phyloP scores from a whole-genome alignment of 2,329 filamentous ascomycete genomes.

The Pseudocercospora cruenta region DNA sequence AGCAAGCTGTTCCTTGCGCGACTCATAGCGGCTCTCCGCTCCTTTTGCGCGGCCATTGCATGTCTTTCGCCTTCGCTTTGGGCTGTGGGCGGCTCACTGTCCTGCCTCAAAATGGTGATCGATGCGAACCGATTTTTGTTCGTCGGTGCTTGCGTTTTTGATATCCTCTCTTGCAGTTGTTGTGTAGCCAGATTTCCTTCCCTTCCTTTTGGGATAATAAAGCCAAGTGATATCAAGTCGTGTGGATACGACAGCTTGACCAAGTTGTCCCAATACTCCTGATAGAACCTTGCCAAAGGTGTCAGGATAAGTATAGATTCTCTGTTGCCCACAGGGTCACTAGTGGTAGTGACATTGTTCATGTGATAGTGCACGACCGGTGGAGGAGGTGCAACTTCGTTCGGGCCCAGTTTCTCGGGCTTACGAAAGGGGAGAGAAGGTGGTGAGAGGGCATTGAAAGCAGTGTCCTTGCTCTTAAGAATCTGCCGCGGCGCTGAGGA shows the following conservation, averaged over 20 bases:
- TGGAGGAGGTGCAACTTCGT: slow-evolving; percentile 67
- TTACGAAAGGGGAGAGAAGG: slow-evolving; percentile 76
- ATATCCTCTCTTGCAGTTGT: slow-evolving; percentile 80
- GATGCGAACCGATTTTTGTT: slow-evolving; percentile 85
- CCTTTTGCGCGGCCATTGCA: slow-evolving; percentile 88
- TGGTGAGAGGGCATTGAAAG: slow-evolving; percentile 72
- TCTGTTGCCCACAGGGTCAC: slow-evolving; percentile 73
- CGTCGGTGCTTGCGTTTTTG: slow-evolving; percentile 80
- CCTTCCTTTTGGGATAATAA: slow-evolving; percentile 91
- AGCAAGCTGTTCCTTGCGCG: slow-evolving; percentile 90
- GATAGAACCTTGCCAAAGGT: slow-evolving; percentile 90
- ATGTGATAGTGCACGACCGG: slow-evolving; percentile 92
- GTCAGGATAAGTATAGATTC: slow-evolving; percentile 92
- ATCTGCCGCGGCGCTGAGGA: slow-evolving; percentile 54
- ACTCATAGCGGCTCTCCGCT: slow-evolving; percentile 84
- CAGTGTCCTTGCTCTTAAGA: slow-evolving; percentile 56
- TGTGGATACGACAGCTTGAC: slow-evolving; percentile 84
- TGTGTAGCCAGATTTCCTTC: slow-evolving; percentile 87
- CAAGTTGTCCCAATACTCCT: slow-evolving; percentile 93
- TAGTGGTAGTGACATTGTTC: slow-evolving; percentile 87
- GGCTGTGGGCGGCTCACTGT: slow-evolving; percentile 81
- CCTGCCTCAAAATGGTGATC: slow-evolving; percentile 91
- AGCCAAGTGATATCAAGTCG: slow-evolving; percentile 90
- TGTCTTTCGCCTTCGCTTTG: slow-evolving; percentile 89
- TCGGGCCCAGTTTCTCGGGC: slow-evolving; percentile 55